Percentiles rank a stretch among this genome's conserved stretches.
These are phyloP conservation scores for Carnegiea gigantea DNA, from an alignment of 179 eudicot genomes.

Conservation along the genomic window DNA sequence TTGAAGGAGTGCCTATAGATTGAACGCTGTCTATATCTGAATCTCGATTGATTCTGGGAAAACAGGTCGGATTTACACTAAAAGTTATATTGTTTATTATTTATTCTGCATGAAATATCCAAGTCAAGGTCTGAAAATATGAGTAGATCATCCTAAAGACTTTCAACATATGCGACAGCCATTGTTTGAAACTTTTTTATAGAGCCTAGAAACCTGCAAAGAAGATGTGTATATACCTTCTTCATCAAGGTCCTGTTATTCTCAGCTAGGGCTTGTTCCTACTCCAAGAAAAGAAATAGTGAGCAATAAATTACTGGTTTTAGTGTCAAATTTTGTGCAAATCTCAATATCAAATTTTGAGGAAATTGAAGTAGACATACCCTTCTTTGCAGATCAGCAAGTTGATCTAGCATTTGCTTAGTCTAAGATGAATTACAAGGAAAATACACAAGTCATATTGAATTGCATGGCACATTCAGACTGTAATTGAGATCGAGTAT, in stretches of 20 bases:
- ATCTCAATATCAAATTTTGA: not conserved
- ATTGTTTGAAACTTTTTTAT: too few relatives aligned
- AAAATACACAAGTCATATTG: not conserved
- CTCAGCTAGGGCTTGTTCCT: constrained; percentile 52
- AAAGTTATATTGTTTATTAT: too few relatives aligned
- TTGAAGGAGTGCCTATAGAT: too few relatives aligned
- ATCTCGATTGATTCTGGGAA: too few relatives aligned
- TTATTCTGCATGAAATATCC: too few relatives aligned
- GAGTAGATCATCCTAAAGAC: too few relatives aligned
- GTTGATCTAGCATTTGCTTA: constrained; percentile 46
- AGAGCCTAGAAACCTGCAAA: not conserved
- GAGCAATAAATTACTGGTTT: too few relatives aligned
- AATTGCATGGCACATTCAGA: not conserved
- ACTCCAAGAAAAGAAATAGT: constrained; percentile 4
- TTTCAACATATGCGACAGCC: too few relatives aligned
- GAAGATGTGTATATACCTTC: constrained; percentile 32
- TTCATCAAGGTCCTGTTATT: constrained; percentile 38
- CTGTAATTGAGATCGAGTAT: too few relatives aligned
- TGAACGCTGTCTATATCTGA: too few relatives aligned
- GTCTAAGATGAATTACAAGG: constrained; percentile 28
- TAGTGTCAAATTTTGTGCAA: not conserved
- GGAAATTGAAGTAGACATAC: constrained; percentile 23
- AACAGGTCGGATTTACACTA: too few relatives aligned
- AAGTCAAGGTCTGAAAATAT: too few relatives aligned
- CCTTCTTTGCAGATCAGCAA: constrained; percentile 49